A percentile compares a stretch with the other conserved stretches of the same genome.
phyloP scores from a whole-genome alignment of 176 grass and related monocot genomes.

The Themeda triandra region DNA sequence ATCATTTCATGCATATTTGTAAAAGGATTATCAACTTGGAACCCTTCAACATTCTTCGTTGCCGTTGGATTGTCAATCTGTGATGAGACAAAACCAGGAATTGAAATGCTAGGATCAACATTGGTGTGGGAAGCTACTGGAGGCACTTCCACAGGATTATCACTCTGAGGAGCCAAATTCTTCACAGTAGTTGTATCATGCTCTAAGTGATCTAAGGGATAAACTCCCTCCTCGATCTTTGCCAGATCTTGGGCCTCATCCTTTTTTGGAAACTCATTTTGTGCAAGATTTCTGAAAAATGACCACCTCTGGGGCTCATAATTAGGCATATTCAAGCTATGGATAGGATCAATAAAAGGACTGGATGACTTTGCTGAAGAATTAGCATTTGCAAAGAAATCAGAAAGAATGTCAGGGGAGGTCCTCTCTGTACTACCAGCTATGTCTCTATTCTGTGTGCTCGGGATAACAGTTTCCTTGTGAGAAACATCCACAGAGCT shows the following conservation, averaged over 20 bases:
- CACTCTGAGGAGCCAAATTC: conserved; percentile 45
- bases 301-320: conserved; percentile 88
- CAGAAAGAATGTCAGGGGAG: conserved; percentile 82
- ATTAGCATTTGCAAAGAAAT: conserved; percentile 88
- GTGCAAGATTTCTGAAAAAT: conserved; percentile 95
- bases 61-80: conserved; percentile 29
- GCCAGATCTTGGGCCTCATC: conserved; percentile 61
- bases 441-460: conserved; percentile 48
- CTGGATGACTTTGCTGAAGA: conserved; percentile 61
- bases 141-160: conserved; percentile 47
- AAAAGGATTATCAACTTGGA: conserved; percentile 89
- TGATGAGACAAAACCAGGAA: conserved; percentile 46
- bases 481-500: conserved; percentile 29
- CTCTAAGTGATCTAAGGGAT: conserved; percentile 34
- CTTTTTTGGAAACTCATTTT: conserved; percentile 67
- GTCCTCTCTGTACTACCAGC: conserved; percentile 50
- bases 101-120: conserved; percentile 32
- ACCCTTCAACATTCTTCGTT: conserved; percentile 50
- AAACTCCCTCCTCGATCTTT: conserved; percentile 54
- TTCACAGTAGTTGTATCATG: conserved; percentile 33
- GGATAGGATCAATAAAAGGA: conserved; percentile 69
- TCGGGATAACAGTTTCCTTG: conserved; percentile 43
- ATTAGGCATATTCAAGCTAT: conserved; percentile 80
- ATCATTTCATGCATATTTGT: conserved; percentile 64
- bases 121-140: conserved; percentile 41